These are phyloP conservation scores for Solioccasus polychromus DNA, from an alignment of 768 basidiomycete species.

Conservation along the genomic window DNA sequence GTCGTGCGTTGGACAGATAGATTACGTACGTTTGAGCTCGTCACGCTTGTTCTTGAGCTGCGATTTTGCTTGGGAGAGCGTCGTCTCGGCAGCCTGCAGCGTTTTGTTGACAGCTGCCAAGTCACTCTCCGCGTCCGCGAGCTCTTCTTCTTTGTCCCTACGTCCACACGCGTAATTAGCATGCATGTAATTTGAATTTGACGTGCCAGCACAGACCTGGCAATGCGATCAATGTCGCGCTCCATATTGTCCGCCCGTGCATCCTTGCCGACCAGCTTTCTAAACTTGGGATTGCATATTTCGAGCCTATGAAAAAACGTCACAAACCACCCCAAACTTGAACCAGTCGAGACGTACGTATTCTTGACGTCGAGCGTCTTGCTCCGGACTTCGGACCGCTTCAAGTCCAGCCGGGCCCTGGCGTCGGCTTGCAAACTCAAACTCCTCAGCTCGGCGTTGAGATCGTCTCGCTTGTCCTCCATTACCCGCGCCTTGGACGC, in stretches of 20 bases:
- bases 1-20: too few relatives aligned
- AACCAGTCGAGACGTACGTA: constrained; percentile 45
- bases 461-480: constrained; percentile 65
- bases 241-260: constrained; percentile 69
- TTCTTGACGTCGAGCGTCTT: constrained; percentile 66
- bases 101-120: constrained; percentile 46
- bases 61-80: constrained; percentile 54
- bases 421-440: constrained; percentile 78
- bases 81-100: constrained; percentile 63
- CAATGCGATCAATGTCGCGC: constrained; percentile 57
- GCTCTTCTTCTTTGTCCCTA: constrained; percentile 70
- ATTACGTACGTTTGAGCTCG: constrained; percentile 54
- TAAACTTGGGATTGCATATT: constrained; percentile 56
- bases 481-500: constrained; percentile 50
- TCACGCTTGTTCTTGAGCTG: constrained; percentile 61
- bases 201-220: constrained; percentile 45
- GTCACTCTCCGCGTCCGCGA: constrained; percentile 34
- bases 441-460: constrained; percentile 67
- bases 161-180: background rate
- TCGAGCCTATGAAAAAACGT: constrained; percentile 50
- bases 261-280: constrained; percentile 60
- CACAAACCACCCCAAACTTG: constrained; percentile 3
- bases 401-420: constrained; percentile 75
- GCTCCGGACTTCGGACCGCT: constrained; percentile 60
- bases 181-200: background rate